Percentiles rank a stretch among this genome's conserved stretches.
These are phyloP conservation scores for Lablab purpureus DNA, from an alignment of 306 rosid genomes.

Conservation along the genomic window DNA sequence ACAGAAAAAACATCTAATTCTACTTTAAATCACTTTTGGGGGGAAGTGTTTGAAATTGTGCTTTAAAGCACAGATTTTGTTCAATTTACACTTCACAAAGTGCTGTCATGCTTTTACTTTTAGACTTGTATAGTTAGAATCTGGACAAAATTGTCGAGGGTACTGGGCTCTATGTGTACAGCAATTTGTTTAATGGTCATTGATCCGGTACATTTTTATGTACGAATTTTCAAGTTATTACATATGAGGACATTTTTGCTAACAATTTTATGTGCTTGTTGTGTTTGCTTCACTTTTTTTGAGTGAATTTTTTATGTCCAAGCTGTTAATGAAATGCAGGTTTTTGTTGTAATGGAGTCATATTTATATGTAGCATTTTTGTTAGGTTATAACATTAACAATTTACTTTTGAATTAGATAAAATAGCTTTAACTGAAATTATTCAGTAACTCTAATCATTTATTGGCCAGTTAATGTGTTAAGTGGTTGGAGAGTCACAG, in stretches of 20 bases:
- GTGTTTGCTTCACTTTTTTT: conserved; percentile 21
- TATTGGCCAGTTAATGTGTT: not conserved
- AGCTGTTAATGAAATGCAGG: not conserved
- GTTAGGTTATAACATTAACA: not conserved
- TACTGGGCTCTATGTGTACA: not conserved
- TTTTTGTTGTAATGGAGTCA: not conserved
- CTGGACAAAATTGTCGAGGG: not conserved
- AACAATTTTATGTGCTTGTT: conserved; percentile 5
- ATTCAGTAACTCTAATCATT: not conserved
- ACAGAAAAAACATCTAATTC: not conserved
- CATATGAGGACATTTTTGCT: not conserved
- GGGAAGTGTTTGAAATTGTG: conserved; percentile 6
- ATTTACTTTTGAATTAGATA: conserved; percentile 29
- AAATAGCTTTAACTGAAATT: conserved; percentile 7
- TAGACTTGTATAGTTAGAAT: not conserved
- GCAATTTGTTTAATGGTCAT: not conserved
- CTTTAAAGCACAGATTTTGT: conserved; percentile 19
- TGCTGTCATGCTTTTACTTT: conserved; percentile 12
- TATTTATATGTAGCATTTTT: not conserved
- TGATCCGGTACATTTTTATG: not conserved
- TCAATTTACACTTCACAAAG: not conserved
- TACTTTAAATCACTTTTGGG: not conserved
- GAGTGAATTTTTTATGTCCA: conserved; percentile 1
- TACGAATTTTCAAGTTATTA: not conserved
- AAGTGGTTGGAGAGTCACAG: not conserved